Percentiles rank a stretch among this genome's conserved stretches.
phyloP scores from a whole-genome alignment of 208 protist genomes.

The Angomonas deanei region DNA sequence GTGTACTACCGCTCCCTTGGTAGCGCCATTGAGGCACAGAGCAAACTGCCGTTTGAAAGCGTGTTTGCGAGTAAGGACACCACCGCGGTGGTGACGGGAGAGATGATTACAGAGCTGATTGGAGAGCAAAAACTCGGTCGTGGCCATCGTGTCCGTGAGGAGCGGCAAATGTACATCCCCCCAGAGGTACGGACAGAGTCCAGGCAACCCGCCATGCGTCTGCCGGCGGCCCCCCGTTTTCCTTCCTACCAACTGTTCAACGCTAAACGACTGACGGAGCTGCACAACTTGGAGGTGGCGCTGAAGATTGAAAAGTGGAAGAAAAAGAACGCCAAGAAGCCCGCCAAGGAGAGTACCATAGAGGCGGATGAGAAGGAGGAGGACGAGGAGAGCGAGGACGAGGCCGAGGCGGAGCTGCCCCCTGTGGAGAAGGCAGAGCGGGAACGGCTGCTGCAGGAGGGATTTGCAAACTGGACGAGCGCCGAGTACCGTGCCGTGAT shows the following conservation, averaged over 20 bases:
- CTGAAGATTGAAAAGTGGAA: conserved; percentile 79
- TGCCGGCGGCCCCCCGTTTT: conserved; percentile 65
- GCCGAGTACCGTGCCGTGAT: conserved; percentile 60
- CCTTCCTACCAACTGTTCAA: conserved; percentile 80
- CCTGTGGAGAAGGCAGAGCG: conserved; percentile 76
- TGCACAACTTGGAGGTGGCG: conserved; percentile 77
- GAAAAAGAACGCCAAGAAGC: conserved; percentile 38
- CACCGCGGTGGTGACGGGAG: conserved; percentile 69
- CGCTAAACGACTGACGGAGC: conserved; percentile 64
- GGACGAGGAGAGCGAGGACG: conserved; percentile 6
- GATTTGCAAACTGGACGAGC: conserved; percentile 67
- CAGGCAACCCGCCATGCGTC: conserved; percentile 61
- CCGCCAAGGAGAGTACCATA: conserved; percentile 1
- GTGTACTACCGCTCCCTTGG: conserved; percentile 70
- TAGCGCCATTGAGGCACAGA: conserved; percentile 79
- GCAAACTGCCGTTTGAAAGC: conserved; percentile 57
- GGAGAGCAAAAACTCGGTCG: conserved; percentile 78
- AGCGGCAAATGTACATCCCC: conserved; percentile 50
- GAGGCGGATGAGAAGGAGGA: conserved; percentile 12
- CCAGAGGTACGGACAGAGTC: conserved; percentile 48
- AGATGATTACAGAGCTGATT: conserved; percentile 69
- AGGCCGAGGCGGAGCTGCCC: conserved; percentile 41
- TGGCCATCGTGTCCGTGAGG: conserved; percentile 72
- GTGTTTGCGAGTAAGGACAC: conserved; percentile 51
- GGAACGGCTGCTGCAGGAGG: conserved; percentile 65